Evolutionary conservation across 2,329 filamentous ascomycete species (phyloP), one percentile per base, ranked within the genome.

Genomic region (Alternaria conjuncta): DNA sequence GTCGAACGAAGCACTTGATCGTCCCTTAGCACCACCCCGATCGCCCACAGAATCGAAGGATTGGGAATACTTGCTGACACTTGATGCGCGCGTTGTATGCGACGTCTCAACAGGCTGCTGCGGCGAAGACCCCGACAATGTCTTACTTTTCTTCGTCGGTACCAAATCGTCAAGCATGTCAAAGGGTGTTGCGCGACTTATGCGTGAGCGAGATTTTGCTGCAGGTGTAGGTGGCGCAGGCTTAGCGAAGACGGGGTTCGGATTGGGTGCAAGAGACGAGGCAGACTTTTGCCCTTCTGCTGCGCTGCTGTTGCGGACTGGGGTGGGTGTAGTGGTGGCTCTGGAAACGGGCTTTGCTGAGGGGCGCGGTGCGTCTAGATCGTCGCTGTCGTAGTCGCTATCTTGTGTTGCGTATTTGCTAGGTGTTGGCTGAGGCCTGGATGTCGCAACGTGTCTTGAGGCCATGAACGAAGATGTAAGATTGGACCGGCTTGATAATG

Each of bases 351-450:
- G 20, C 15, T 53, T 66, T 62, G 41, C 15, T 41, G 63, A 41
- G 5, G 32, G 67, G 12, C 32, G 54, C 8, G 66, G 68, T 5
- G 65, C 64, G 58, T 79, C 72, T 13, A 78, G 62, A 55, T 78
- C 75, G 13, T 78, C 75, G 56, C 72, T 74, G 41, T 78, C 75
- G 56, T 72, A 74, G 41, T 78, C 75, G 23, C 71, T 71, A n/a
- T 67, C 68, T 21, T 56, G 55, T 18, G 50, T 23, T 28, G 32
- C 30, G 9, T 28, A 15, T 25, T 45, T 11, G 8, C 32, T 57
- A 44, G 46, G 21, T 30, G 63, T 51, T 15, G 18, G 46, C 21
- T 60, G 60, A 23, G 45, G 13, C 6, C 18, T 18, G 28, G n/a
- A 15, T 50, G 30, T 49, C 26, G n/a, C 25, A 30, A 21, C 13